Conservation (phyloP, 164 flowering plant genomes). For the Vitis riparia region DNA sequence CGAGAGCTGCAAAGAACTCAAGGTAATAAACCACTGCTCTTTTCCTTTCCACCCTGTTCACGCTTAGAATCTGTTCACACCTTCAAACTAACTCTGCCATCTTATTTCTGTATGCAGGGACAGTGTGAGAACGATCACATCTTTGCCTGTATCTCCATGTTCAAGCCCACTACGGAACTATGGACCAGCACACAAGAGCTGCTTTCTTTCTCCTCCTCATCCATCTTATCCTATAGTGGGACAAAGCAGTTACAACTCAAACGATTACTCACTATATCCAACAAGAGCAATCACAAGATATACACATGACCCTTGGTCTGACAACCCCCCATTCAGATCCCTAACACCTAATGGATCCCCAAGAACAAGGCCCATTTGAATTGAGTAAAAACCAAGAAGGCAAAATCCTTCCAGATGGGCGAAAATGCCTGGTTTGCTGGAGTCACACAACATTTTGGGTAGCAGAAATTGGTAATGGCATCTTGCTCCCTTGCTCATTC, state of each 20-base stretch:
- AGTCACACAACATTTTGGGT: background rate
- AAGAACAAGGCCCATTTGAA: slow-evolving; percentile 32
- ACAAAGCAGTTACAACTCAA: slow-evolving; percentile 32
- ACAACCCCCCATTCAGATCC: slow-evolving; percentile 24
- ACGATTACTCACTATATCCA: slow-evolving; percentile 29
- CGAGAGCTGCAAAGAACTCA: slow-evolving; percentile 36
- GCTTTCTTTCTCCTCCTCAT: slow-evolving; percentile 72
- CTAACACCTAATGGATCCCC: slow-evolving; percentile 46
- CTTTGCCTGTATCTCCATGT: slow-evolving; percentile 69
- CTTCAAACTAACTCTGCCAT: background rate
- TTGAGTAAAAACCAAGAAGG: slow-evolving; percentile 9
- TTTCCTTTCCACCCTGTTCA: background rate
- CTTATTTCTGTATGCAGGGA: slow-evolving; percentile 30
- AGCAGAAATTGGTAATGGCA: background rate
- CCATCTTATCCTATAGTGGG: slow-evolving; percentile 38
- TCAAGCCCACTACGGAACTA: slow-evolving; percentile 59
- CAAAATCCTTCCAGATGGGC: background rate
- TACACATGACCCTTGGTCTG: slow-evolving; percentile 37
- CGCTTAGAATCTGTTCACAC: background rate
- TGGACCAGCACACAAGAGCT: slow-evolving; percentile 47
- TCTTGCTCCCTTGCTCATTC: too few relatives aligned
- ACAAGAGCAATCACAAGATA: slow-evolving; percentile 23
- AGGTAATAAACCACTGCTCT: slow-evolving; percentile 35
- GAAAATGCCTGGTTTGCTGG: background rate
- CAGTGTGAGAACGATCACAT: slow-evolving; percentile 41